A percentile compares a stretch with the other conserved stretches of the same genome.
Conservation (phyloP, 1,139 yeast genomes). For the Suhomyces ambrosiae region DNA sequence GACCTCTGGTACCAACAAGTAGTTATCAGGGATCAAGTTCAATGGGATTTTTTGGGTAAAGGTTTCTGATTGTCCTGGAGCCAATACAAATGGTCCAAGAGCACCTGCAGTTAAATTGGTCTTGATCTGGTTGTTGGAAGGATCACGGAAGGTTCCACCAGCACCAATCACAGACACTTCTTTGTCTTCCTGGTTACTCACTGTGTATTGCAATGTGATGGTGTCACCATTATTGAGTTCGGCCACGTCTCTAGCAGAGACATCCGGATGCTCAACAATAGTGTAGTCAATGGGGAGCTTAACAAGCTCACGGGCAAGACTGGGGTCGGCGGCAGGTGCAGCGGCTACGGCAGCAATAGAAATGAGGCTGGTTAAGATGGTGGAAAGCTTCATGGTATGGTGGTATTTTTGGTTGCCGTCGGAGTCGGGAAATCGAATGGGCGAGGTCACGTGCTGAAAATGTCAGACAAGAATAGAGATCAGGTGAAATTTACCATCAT, state of each 20-base stretch:
- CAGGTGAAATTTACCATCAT: too few species aligned
- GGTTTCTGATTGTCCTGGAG: conserved; percentile 48
- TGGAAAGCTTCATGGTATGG: conserved; percentile 22
- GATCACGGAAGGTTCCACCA: conserved; percentile 69
- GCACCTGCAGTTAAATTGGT: conserved; percentile 68
- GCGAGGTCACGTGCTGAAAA: background rate
- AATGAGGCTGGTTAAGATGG: conserved; percentile 21
- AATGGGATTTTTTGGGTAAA: conserved; percentile 60
- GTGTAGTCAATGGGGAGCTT: conserved; percentile 44
- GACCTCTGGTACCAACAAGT: conserved; percentile 61
- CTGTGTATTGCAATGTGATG: conserved; percentile 54
- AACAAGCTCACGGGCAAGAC: conserved; percentile 21
- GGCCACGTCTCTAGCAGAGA: conserved; percentile 38
- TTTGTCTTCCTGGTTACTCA: conserved; percentile 58
- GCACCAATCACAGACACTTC: conserved; percentile 61
- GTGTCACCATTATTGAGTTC: conserved; percentile 55
- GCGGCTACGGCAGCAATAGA: conserved; percentile 16
- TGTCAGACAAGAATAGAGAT: too few species aligned
- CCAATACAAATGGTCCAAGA: conserved; percentile 62
- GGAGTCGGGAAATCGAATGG: too few species aligned
- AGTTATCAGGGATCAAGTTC: conserved; percentile 59
- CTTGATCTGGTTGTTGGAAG: conserved; percentile 50
- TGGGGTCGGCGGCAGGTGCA: conserved; percentile 23
- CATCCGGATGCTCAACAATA: conserved; percentile 45
- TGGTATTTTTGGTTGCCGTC: too few species aligned